A percentile compares a stretch with the other conserved stretches of the same genome.
phyloP scores from a whole-genome alignment of 306 rosid genomes.

The Quercus bicolor region DNA sequence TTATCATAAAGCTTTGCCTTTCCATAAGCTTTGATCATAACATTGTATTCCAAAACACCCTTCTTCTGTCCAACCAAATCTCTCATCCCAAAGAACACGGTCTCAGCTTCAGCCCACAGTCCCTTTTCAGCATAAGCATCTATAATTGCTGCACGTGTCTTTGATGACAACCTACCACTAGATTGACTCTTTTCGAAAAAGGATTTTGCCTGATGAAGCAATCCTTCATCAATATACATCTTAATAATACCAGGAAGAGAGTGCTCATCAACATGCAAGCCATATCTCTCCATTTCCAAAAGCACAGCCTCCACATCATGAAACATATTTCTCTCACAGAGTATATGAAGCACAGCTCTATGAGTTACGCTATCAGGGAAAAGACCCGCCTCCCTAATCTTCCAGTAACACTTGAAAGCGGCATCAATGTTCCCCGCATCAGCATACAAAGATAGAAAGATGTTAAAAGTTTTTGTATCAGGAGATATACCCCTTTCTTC shows the following conservation, averaged over 20 bases:
- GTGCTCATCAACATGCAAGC: conserved; percentile 47
- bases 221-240: conserved; percentile 69
- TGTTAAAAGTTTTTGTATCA: conserved; percentile 81
- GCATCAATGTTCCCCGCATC: conserved; percentile 58
- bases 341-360: conserved; percentile 56
- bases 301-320: conserved; percentile 58
- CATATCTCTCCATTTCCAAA: conserved; percentile 60
- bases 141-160: conserved; percentile 53
- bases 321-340: conserved; percentile 67
- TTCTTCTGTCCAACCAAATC: conserved; percentile 38
- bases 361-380: conserved; percentile 70
- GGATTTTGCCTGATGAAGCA: conserved; percentile 48
- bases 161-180: conserved; percentile 42
- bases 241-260: conserved; percentile 64
- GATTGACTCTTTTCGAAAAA: conserved; percentile 46
- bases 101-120: conserved; percentile 75
- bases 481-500: conserved; percentile 70
- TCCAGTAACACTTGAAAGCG: conserved; percentile 54
- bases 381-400: conserved; percentile 72
- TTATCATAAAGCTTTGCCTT: conserved; percentile 64
- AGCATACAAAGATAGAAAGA: conserved; percentile 72
- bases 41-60: conserved; percentile 70
- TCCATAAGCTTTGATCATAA: conserved; percentile 90
- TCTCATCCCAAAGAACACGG: conserved; percentile 49
- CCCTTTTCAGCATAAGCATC: conserved; percentile 87